Conservation (phyloP, 805 yeast species). For the Cyberlindnera euphorbiae region DNA sequence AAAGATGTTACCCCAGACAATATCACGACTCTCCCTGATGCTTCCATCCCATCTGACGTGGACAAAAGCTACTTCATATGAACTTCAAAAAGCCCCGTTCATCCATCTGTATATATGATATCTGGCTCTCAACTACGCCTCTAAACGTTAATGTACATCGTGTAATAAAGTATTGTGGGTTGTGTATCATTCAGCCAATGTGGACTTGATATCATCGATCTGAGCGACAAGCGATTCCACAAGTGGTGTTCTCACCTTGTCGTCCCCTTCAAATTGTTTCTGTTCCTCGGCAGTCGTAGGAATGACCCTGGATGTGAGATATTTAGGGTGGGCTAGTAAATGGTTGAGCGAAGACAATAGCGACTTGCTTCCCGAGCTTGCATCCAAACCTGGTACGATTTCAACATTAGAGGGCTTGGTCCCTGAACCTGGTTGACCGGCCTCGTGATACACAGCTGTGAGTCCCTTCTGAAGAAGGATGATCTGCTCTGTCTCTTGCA, state of each 20-base stretch:
- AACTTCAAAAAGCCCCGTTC: background rate
- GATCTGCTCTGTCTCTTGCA: constrained; percentile 67
- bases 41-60: constrained; percentile 9
- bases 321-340: constrained; percentile 82
- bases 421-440: constrained; percentile 31
- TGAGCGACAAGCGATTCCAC: constrained; percentile 44
- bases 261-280: constrained; percentile 47
- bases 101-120: no score
- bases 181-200: constrained; percentile 15
- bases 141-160: background rate
- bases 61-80: constrained; percentile 12
- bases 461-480: constrained; percentile 59
- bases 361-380: constrained; percentile 51
- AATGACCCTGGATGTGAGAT: constrained; percentile 60
- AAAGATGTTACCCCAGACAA: background rate
- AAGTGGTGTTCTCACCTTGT: constrained; percentile 34
- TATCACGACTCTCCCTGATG: constrained; percentile 5
- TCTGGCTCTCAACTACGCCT: no score
- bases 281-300: constrained; percentile 66
- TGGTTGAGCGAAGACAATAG: constrained; percentile 62
- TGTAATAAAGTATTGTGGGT: no score
- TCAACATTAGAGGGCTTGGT: constrained; percentile 23
- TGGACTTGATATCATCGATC: constrained; percentile 48
- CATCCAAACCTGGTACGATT: constrained; percentile 57
- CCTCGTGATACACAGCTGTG: constrained; percentile 46